Conservation (phyloP, 768 basidiomycete species). For the Boletellus sp. region DNA sequence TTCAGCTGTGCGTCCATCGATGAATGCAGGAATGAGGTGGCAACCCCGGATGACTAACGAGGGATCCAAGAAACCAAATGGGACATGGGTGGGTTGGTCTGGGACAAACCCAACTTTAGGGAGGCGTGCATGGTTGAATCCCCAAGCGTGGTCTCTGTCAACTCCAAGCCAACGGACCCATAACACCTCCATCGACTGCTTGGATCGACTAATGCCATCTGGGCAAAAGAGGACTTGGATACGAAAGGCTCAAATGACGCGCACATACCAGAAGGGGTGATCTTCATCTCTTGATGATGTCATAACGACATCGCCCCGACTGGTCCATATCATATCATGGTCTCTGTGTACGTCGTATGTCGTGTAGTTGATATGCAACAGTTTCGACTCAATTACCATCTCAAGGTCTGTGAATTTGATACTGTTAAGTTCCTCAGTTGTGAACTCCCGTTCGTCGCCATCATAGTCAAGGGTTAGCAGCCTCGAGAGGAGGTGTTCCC, state of each 20-base stretch:
- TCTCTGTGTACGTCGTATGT: constrained; percentile 18
- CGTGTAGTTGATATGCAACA: constrained; percentile 8
- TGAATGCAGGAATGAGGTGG: not conserved
- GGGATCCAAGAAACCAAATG: not conserved
- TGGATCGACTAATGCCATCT: not conserved
- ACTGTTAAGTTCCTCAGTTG: no score
- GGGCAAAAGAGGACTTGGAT: no score
- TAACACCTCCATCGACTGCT: constrained; percentile 8
- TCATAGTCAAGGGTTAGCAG: no score
- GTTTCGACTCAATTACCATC: not conserved
- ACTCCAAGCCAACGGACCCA: constrained; percentile 11
- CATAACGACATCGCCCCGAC: constrained; percentile 8
- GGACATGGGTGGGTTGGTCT: not conserved
- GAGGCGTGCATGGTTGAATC: constrained; percentile 3
- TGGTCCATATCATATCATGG: constrained; percentile 3
- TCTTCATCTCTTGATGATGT: not conserved
- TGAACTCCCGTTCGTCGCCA: no score
- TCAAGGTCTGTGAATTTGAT: no score
- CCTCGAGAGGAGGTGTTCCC: no score
- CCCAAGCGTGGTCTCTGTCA: constrained; percentile 3
- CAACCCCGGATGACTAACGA: not conserved
- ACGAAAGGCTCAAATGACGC: constrained; percentile 12
- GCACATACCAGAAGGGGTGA: constrained; percentile 23
- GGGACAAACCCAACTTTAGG: constrained; percentile 14
- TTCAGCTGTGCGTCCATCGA: not conserved